A percentile compares a stretch with the other conserved stretches of the same genome.
Conservation (phyloP, 2,329 filamentous ascomycete genomes). For the Bertia moriformis region DNA sequence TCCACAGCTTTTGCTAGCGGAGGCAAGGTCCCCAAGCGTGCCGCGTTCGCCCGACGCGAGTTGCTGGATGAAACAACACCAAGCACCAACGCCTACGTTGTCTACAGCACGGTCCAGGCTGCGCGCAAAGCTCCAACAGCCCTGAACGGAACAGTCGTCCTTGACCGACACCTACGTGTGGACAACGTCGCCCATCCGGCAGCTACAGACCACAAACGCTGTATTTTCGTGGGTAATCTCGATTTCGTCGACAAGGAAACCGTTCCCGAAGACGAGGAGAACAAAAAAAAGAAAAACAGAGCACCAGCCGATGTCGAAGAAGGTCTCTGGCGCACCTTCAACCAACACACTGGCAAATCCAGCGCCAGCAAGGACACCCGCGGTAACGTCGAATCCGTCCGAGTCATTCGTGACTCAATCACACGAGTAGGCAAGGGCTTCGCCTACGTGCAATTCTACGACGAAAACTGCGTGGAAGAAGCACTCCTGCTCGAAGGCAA, state of each 20-base stretch:
- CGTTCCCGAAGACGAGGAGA: conserved; percentile 27
- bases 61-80: conserved; percentile 49
- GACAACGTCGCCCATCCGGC: conserved; percentile 46
- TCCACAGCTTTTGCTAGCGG: conserved; percentile 40
- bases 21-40: conserved; percentile 40
- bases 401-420: conserved; percentile 44
- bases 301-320: conserved; percentile 45
- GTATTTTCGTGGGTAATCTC: conserved; percentile 52
- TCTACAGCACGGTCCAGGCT: conserved; percentile 39
- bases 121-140: conserved; percentile 37
- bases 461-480: conserved; percentile 47
- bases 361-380: background rate
- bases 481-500: conserved; percentile 46
- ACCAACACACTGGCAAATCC: background rate
- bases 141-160: conserved; percentile 43
- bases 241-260: conserved; percentile 50
- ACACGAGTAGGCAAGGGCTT: conserved; percentile 53
- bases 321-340: conserved; percentile 18
- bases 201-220: conserved; percentile 43
- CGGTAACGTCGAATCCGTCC: conserved; percentile 46
- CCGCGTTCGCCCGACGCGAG: conserved; percentile 46
- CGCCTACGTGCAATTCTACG: conserved; percentile 51
- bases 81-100: conserved; percentile 50
- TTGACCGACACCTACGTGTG: conserved; percentile 48
- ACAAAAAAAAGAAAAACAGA: conserved; percentile 26